phyloP scores from a whole-genome alignment of 345 rosid genomes.

The Brassica nigra region DNA sequence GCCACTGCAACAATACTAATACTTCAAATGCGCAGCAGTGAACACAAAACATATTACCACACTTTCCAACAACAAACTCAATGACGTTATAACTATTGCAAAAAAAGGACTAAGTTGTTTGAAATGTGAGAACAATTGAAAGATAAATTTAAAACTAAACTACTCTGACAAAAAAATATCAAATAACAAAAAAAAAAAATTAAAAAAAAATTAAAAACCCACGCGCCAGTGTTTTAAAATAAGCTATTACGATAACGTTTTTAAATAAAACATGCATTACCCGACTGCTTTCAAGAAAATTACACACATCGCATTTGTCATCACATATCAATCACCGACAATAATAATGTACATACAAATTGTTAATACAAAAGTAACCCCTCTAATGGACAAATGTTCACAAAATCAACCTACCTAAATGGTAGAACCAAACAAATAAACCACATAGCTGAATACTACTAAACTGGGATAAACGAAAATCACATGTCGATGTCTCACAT shows the following conservation, averaged over 20 bases:
- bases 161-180: too few species aligned
- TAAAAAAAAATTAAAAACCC: background rate
- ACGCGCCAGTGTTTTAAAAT: background rate
- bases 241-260: background rate
- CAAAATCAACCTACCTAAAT: background rate
- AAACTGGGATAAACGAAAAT: too few species aligned
- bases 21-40: too few species aligned
- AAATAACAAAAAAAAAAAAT: too few species aligned
- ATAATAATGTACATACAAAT: background rate
- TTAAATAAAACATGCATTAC: background rate
- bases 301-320: background rate
- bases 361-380: background rate
- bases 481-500: background rate
- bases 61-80: too few species aligned
- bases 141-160: too few species aligned
- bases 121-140: too few species aligned
- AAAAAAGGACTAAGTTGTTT: too few species aligned
- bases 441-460: background rate
- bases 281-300: background rate
- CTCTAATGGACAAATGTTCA: background rate
- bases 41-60: too few species aligned
- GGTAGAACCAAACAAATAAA: background rate
- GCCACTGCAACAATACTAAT: too few species aligned
- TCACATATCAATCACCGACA: background rate
- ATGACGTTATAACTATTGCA: too few species aligned